Evolutionary conservation across 169 alveolate species (phyloP).

Genomic region (Neospora caninum): DNA sequence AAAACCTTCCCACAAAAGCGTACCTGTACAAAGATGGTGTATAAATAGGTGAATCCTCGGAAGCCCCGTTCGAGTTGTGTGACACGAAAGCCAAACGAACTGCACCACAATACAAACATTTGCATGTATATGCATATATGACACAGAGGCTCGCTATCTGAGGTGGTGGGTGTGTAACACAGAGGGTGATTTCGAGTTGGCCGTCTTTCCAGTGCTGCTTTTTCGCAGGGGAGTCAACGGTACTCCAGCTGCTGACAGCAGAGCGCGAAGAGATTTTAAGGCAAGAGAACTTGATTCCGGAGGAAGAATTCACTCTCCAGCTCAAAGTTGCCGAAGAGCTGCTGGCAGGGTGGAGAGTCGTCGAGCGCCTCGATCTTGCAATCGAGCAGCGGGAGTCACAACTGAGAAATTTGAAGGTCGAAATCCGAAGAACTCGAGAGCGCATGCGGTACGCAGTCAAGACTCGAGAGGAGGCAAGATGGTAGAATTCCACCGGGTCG

Average conservation of each 20-base stretch:
- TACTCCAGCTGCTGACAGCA: background rate
- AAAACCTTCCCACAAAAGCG: too few relatives aligned
- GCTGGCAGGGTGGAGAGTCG: background rate
- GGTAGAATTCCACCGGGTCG: too few relatives aligned
- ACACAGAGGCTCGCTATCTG: too few relatives aligned
- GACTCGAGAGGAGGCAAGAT: background rate
- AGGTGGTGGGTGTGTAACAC: background rate
- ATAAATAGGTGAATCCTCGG: too few relatives aligned
- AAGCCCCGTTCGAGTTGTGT: too few relatives aligned
- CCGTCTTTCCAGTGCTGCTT: background rate
- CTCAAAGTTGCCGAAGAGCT: background rate
- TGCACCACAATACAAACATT: background rate
- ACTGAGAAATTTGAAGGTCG: background rate
- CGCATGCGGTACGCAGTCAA: slow-evolving; percentile 16
- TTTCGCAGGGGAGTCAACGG: background rate
- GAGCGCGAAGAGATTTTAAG: background rate
- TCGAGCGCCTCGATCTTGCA: background rate
- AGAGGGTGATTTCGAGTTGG: background rate
- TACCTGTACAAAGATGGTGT: too few relatives aligned
- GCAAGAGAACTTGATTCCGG: background rate
- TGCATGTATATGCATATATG: background rate
- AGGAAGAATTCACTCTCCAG: background rate
- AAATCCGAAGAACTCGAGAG: background rate
- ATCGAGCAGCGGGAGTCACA: background rate
- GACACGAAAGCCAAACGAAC: too few relatives aligned